Evolutionary conservation across 345 rosid species (phyloP), one percentile per base, ranked within the genome.

Genomic region (Passiflora organensis): DNA sequence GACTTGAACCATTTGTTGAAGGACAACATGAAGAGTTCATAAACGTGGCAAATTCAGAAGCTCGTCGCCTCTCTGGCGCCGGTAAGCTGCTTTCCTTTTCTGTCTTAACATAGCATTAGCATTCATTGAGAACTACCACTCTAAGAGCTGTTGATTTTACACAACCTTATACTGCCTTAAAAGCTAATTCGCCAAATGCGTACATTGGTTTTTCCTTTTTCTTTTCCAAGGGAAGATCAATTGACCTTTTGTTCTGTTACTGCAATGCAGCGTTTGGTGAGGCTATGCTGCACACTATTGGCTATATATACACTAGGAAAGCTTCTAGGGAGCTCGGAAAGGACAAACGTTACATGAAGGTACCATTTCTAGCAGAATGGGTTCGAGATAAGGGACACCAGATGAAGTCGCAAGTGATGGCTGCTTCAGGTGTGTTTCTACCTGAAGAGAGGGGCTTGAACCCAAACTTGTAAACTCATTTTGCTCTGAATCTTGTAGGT

Each of bases 291-390:
- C 94, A 93, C 56, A 93, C 96, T 0, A 75, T 93, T 52, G 96
- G 99, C 32, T 93, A 93, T 63, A 86, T 89, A 41, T 93, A 93
- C 86, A 76, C 86, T 0, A 86, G 99, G 65, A 80, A 84, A 86
- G 95, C 94, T 54, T 78, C 95, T 8, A 89, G 41, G 65, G 96
- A 89, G 75, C 80, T 93, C 18, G 99, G 99, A 25, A 89, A 82
- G 68, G 95, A 89, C 68, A 93, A 53, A 65, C 78, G 89, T 32
- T 82, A 58, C 54, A 86, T 88, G 95, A 88, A 78, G 71, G 96
- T 91, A 24, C 98, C 98, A 9, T 91, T 79, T 75, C 70, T 91
- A 71, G 98, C 96, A 16, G 98, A 93, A 60, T 93, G 99, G 99
- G 99, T 88, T 46, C 80, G 99, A n/a, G 91, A 84, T 64, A 93